Evolutionary conservation across 139 green algal genomes (phyloP).

Genomic region (Chlorella ohadii): DNA sequence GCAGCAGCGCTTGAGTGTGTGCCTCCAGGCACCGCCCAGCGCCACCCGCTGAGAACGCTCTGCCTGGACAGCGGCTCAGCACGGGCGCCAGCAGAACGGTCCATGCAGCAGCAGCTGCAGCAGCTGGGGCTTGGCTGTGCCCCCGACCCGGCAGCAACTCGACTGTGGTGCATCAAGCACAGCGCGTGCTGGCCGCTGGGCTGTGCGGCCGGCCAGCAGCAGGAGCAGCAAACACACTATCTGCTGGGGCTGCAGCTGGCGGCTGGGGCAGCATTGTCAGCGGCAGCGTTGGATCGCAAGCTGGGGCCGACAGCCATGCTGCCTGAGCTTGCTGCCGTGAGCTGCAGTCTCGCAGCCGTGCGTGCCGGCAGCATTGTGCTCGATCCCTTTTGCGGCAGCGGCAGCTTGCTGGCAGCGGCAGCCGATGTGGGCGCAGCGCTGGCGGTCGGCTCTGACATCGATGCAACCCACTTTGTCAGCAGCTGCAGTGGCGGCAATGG

Average conservation of each 20-base stretch:
- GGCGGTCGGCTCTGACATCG: not conserved
- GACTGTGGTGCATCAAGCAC: conserved; percentile 19
- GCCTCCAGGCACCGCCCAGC: not conserved
- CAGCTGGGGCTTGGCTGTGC: not conserved
- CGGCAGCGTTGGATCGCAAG: not conserved
- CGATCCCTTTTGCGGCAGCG: conserved; percentile 33
- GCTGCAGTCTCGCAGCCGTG: conserved; percentile 8
- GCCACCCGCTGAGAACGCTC: not conserved
- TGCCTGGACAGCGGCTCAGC: not conserved
- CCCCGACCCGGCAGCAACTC: not conserved
- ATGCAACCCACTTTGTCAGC: not conserved
- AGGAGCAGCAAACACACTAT: not conserved
- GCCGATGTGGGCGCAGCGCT: not conserved
- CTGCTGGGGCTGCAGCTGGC: conserved; percentile 1
- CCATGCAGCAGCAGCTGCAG: conserved; percentile 2
- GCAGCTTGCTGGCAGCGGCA: conserved; percentile 23
- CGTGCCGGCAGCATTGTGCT: not conserved
- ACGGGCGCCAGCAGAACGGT: not conserved
- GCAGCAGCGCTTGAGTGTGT: not conserved
- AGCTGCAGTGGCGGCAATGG: not conserved
- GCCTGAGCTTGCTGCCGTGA: conserved; percentile 15
- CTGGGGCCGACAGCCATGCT: conserved; percentile 28
- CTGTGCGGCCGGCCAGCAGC: not conserved
- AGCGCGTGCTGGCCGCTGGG: not conserved
- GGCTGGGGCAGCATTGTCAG: not conserved